Conservation (phyloP, 805 yeast genomes). For the Metschnikowia proteae region DNA sequence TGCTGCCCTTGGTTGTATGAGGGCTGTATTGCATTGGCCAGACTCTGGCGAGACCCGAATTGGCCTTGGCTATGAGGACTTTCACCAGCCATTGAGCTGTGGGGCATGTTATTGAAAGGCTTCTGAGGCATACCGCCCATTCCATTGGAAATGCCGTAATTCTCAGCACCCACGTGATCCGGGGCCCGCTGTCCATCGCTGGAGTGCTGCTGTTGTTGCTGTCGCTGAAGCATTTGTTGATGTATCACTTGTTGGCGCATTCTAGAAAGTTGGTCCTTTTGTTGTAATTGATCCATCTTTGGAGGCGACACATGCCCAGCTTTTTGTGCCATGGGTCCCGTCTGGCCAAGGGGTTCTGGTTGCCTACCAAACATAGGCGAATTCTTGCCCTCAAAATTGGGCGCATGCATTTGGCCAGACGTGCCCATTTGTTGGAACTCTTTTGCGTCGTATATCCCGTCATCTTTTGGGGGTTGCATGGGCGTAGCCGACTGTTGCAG, state of each 20-base stretch:
- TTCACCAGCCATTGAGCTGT: neutral
- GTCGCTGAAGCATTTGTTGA: slow-evolving; percentile 34
- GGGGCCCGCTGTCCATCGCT: slow-evolving; percentile 8
- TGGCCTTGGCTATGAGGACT: slow-evolving; percentile 2
- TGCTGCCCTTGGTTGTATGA: neutral
- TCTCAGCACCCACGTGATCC: slow-evolving; percentile 9
- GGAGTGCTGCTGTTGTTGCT: slow-evolving; percentile 16
- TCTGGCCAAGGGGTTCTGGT: neutral
- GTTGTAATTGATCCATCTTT: slow-evolving; percentile 1
- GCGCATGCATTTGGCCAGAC: neutral
- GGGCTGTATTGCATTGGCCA: neutral
- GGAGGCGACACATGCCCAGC: neutral
- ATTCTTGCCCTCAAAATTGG: neutral
- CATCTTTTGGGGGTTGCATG: slow-evolving; percentile 3
- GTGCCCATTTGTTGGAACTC: neutral
- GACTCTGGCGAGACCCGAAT: slow-evolving; percentile 1
- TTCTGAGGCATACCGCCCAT: slow-evolving; percentile 1
- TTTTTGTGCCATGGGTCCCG: neutral
- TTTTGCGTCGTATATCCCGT: neutral
- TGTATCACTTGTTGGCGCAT: slow-evolving; percentile 40
- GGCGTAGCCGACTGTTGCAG: slow-evolving; percentile 10
- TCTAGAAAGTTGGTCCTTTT: slow-evolving; percentile 33
- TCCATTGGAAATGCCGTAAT: slow-evolving; percentile 3
- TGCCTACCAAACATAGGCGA: slow-evolving; percentile 1
- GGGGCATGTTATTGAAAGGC: neutral